Conservation (phyloP, 768 basidiomycete genomes). For the Podaxis sp. region DNA sequence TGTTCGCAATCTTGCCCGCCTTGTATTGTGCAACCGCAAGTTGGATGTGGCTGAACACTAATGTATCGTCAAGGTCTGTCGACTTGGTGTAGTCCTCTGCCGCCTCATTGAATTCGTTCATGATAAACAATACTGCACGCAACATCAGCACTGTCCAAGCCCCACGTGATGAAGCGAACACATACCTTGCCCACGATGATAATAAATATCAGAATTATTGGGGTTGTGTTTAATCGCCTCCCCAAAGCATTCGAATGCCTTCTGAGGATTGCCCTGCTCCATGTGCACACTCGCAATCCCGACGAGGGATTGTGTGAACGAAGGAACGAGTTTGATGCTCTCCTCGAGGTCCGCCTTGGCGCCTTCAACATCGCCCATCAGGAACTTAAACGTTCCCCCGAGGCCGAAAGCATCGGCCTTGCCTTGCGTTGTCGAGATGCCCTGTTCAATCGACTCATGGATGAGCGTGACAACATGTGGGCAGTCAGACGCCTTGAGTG, state of each 20-base stretch:
- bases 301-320: slow-evolving; percentile 85
- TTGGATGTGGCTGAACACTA: slow-evolving; percentile 98
- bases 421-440: slow-evolving; percentile 70
- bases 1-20: slow-evolving; percentile 70
- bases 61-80: slow-evolving; percentile 79
- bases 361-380: slow-evolving; percentile 78
- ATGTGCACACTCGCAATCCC: slow-evolving; percentile 97
- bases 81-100: slow-evolving; percentile 91
- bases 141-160: background rate
- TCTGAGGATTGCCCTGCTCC: slow-evolving; percentile 86
- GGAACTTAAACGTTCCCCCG: slow-evolving; percentile 97
- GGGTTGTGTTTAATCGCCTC: slow-evolving; percentile 79
- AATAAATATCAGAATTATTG: slow-evolving; percentile 93
- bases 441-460: slow-evolving; percentile 86
- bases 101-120: slow-evolving; percentile 83
- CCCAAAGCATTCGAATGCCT: slow-evolving; percentile 90
- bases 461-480: slow-evolving; percentile 74
- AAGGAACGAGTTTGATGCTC: slow-evolving; percentile 64
- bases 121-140: slow-evolving; percentile 84
- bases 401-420: slow-evolving; percentile 90
- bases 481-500: slow-evolving; percentile 84
- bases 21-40: slow-evolving; percentile 98
- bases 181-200: slow-evolving; percentile 95
- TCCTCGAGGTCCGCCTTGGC: slow-evolving; percentile 84
- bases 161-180: slow-evolving; percentile 4